These are phyloP conservation scores for Discostella stelligeroides DNA, from an alignment of 108 stramenopile species.

Conservation along the genomic window DNA sequence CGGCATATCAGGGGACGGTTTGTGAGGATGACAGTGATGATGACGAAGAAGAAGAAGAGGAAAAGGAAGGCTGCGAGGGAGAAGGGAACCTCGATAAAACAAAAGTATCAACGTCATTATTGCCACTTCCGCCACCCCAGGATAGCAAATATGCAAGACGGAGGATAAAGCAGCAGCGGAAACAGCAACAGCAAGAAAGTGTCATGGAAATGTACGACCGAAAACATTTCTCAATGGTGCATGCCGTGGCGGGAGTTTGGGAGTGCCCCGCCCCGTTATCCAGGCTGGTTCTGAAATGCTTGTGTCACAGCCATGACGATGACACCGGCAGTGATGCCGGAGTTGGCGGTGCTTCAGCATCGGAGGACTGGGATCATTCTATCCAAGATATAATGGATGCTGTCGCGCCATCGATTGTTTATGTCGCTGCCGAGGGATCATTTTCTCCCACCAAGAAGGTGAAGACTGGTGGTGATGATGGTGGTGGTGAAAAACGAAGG, in stretches of 20 bases:
- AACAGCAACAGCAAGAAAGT: constrained; percentile 16
- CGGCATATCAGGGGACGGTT: constrained; percentile 52
- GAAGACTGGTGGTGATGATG: neutral
- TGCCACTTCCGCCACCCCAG: constrained; percentile 3
- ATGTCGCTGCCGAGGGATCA: neutral
- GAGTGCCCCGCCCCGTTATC: constrained; percentile 50
- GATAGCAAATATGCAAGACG: constrained; percentile 7
- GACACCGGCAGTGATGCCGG: neutral
- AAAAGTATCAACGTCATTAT: neutral
- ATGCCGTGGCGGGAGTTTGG: constrained; percentile 48
- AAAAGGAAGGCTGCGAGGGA: neutral
- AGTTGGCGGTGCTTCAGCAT: neutral
- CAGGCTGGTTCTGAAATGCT: constrained; percentile 48
- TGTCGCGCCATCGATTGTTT: neutral
- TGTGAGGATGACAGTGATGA: constrained; percentile 22
- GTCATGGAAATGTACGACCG: constrained; percentile 31
- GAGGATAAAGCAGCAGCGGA: no score
- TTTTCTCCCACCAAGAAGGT: neutral
- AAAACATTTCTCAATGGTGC: constrained; percentile 47
- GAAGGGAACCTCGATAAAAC: neutral
- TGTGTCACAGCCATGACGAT: constrained; percentile 7
- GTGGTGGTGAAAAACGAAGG: neutral
- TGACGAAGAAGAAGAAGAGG: neutral
- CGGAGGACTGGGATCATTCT: neutral
- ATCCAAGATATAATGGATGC: neutral